Percentiles rank a stretch among this genome's conserved stretches.
Evolutionary conservation across 1,139 yeast genomes (phyloP).

Genomic region (Lizanozyma gosingica): DNA sequence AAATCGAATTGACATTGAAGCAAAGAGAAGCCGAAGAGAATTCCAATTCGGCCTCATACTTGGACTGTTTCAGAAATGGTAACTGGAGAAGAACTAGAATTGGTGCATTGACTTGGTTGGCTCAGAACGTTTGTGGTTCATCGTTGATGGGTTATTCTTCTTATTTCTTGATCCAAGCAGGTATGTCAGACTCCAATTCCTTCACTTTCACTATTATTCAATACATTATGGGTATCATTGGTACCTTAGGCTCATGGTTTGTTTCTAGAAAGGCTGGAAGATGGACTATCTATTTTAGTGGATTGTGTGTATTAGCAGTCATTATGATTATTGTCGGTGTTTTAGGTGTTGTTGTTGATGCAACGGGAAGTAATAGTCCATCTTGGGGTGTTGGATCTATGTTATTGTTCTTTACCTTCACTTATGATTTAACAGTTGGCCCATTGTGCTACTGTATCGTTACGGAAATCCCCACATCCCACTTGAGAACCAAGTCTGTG

Average conservation of each 20-base stretch:
- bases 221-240: slow-evolving; percentile 21
- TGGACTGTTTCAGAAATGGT: slow-evolving; percentile 25
- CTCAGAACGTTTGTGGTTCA: slow-evolving; percentile 31
- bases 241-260: slow-evolving; percentile 18
- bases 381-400: slow-evolving; percentile 18
- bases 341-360: slow-evolving; percentile 15
- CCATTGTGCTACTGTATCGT: slow-evolving; percentile 32
- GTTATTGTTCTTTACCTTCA: slow-evolving; percentile 17
- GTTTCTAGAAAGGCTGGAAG: slow-evolving; percentile 17
- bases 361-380: slow-evolving; percentile 1
- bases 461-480: slow-evolving; percentile 29
- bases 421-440: slow-evolving; percentile 24
- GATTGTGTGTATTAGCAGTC: slow-evolving; percentile 15
- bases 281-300: slow-evolving; percentile 22
- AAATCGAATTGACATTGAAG: slow-evolving; percentile 28
- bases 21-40: slow-evolving; percentile 23
- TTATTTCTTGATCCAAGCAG: slow-evolving; percentile 26
- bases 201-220: slow-evolving; percentile 21
- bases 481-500: slow-evolving; percentile 29
- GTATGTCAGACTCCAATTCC: slow-evolving; percentile 15
- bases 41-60: slow-evolving; percentile 12
- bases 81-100: slow-evolving; percentile 33
- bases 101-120: slow-evolving; percentile 25
- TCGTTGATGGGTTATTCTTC: slow-evolving; percentile 35
- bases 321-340: slow-evolving; percentile 22